Evolutionary conservation across 495 filamentous ascomycete genomes (phyloP).

Genomic region (Physcia stellaris): DNA sequence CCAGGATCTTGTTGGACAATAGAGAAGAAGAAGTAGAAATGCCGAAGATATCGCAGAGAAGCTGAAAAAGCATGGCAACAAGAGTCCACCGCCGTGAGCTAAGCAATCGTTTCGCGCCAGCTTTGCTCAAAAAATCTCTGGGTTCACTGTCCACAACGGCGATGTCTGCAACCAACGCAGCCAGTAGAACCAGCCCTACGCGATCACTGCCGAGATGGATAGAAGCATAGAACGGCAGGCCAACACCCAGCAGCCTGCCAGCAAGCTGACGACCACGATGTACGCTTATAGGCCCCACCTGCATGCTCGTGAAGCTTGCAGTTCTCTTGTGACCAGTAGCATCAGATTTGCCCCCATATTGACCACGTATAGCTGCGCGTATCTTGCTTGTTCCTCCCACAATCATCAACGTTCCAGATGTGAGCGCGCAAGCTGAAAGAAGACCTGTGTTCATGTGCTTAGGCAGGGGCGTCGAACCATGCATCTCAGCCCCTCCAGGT

Average conservation of each 20-base stretch:
- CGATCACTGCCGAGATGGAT: constrained; percentile 41
- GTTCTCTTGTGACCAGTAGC: too few relatives aligned
- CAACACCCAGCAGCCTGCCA: constrained; percentile 23
- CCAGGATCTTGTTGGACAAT: constrained; percentile 16
- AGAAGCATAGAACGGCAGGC: constrained; percentile 42
- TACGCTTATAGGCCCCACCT: too few relatives aligned
- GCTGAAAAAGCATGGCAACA: constrained; percentile 6
- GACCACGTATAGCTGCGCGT: too few relatives aligned
- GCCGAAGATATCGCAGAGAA: constrained; percentile 9
- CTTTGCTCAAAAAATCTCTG: constrained; percentile 6
- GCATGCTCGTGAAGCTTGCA: background rate
- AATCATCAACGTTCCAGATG: constrained; percentile 26
- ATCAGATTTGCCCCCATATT: too few relatives aligned
- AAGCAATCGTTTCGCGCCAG: constrained; percentile 18
- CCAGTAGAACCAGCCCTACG: constrained; percentile 35
- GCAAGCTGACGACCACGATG: constrained; percentile 1
- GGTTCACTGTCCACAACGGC: constrained; percentile 13
- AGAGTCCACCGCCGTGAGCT: constrained; percentile 19
- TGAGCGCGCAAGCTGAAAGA: constrained; percentile 22
- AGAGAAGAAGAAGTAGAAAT: constrained; percentile 2
- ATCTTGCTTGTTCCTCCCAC: constrained; percentile 26
- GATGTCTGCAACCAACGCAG: constrained; percentile 28
- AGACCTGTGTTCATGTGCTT: too few relatives aligned
- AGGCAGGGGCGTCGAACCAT: too few relatives aligned
- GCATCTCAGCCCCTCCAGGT: too few relatives aligned